These are phyloP conservation scores for Trichoderma sp. DNA, from an alignment of 2,329 filamentous ascomycete species.

Conservation along the genomic window DNA sequence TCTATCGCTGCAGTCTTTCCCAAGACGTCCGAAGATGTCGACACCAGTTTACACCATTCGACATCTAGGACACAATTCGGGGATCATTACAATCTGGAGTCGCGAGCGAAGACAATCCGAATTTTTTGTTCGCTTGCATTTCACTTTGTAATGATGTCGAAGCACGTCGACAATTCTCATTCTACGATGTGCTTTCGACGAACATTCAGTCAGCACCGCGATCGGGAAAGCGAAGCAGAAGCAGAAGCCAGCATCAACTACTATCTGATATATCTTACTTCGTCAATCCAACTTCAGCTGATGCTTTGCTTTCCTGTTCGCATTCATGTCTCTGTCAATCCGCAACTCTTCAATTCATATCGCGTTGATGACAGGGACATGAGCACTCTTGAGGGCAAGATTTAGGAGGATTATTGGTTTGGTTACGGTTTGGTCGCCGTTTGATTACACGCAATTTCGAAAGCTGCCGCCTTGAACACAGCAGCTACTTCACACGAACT, in stretches of 20 bases:
- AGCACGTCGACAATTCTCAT: neutral
- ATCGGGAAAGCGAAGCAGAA: neutral
- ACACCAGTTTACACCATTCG: neutral
- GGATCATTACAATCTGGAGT: constrained; percentile 2
- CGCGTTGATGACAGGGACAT: neutral
- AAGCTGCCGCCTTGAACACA: neutral
- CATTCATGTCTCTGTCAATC: neutral
- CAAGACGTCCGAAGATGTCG: neutral
- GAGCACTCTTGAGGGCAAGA: neutral
- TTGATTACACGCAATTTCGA: neutral
- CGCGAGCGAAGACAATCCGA: neutral
- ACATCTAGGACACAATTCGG: neutral
- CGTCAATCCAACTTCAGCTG: neutral
- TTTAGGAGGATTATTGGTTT: neutral
- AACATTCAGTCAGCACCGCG: constrained; percentile 7
- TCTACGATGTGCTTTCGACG: neutral
- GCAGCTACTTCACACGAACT: neutral
- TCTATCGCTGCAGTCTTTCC: neutral
- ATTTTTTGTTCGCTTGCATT: neutral
- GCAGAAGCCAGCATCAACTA: neutral
- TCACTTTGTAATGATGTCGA: constrained; percentile 8
- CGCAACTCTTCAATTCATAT: neutral
- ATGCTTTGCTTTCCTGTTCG: neutral
- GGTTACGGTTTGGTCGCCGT: neutral
- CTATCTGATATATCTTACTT: neutral